Evolutionary conservation across 176 grass and related monocot genomes (phyloP), one percentile per base, ranked within the genome.

Genomic region (Bolboschoenus planiculmis): DNA sequence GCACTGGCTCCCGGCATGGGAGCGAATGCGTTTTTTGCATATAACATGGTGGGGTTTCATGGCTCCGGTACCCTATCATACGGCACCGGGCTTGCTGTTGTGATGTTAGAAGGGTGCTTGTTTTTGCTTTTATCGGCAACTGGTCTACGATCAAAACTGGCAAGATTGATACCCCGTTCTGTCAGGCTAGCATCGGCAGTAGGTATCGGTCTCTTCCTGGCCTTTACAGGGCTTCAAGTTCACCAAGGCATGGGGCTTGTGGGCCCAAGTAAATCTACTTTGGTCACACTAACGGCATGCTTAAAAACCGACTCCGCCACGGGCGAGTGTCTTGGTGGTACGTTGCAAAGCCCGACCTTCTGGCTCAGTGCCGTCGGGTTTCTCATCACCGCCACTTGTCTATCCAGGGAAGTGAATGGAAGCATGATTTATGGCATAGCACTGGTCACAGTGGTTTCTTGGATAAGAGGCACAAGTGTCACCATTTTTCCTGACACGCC

Each of bases 41-140:
- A 93, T 85, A 93, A 88, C 86, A 91, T 93, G 86, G 91, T 93
- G 0, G 91, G 91, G 0, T 87, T 93, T 87, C 88, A 73, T 33
- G 91, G 91, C 16, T 93, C 88, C 0, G 91, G 91, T 0, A 10
- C 84, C 70, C 50, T 93, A 77, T 35, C 78, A 1, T 93, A 93
- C 82, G 5, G 85, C 81, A 85, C 88, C 2, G 91, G 88, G 27
- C 91, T 93, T 0, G 88, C 84, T 15, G 86, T 76, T 7, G 83
- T 93, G 15, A 91, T 93, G 88, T 10, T 93, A 39, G 91, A 93
- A 53, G 91, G 88, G 6, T 20, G 81, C 81, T 2, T 91, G 1
- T 91, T 93, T 83, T 75, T 93, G 62, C 36, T 55, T 26, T 24
- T 93, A 3, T 93, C 88, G 0, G 88, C 81, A 23, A 85, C 63